Base-by-base conservation (phyloP, 2,329 filamentous ascomycete genomes). In the Gnomoniopsis sp. region DNA sequence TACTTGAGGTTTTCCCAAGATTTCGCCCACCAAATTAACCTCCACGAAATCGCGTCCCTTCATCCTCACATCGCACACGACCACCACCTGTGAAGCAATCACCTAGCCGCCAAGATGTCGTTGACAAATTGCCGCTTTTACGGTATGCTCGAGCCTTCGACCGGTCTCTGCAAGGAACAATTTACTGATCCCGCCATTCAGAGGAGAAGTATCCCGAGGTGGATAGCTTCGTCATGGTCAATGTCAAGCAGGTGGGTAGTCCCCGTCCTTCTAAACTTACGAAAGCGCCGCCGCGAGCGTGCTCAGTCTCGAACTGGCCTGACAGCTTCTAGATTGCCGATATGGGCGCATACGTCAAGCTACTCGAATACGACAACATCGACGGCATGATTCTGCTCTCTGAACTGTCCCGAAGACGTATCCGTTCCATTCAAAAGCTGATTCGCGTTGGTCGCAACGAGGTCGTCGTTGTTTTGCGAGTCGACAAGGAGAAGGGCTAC, bases 191-290 rank as follows among this genome's bases (percentile, higher is more conserved):
- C 6, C 48, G 11, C 33, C 7, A 44, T 22, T n/a, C 41, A 62
- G 60, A 84, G 66, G 79, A 86, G 64, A 86, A 87, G 72, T 96
- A 89, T 73, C 92, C 92, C 60, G 95, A 98, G 84, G 93, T 99
- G 74, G 95, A 99, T 79, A 96, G 91, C 83, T 98, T 97, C 79
- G 96, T 99, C 74, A 99, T 99, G 95, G 95, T 99, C 75, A 99
- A 98, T 78, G 95, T 98, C 70, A 96, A 96, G 86, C 92, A 96
- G 88, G 90, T 93, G 74, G 64, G 83, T 71, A 59, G 57, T 17
- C 15, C 3, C 10, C 3, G 12, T 15, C 19, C 30, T 17, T 21
- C 14, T 17, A n/a, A 15, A 15, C 33, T 49, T 12, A 43, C 53
- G 38, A 33, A 36, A 33, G 19, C 43, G 19, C 36, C 62, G 63